Evolutionary conservation across 148 eudicot genomes (phyloP).

Genomic region (Persicaria maculosa): DNA sequence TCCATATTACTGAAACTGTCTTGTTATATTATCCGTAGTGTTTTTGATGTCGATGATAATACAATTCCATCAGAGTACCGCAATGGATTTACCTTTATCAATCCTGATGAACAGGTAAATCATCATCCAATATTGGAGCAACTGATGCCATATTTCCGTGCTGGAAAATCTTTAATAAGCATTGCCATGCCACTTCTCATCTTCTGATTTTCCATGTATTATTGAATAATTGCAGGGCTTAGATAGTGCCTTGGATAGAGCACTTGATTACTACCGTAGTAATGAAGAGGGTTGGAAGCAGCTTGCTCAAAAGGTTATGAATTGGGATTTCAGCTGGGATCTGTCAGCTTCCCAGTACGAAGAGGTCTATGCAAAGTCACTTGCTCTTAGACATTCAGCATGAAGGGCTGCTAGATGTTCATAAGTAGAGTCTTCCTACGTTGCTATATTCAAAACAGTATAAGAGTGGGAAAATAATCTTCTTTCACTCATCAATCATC

Average conservation of each 20-base stretch:
- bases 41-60: conserved; percentile 84
- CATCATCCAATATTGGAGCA: background rate
- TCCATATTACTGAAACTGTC: background rate
- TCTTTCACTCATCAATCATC: conserved; percentile 8
- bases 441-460: background rate
- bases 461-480: background rate
- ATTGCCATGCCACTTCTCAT: background rate
- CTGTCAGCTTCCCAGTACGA: conserved; percentile 70
- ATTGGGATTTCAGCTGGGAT: conserved; percentile 85
- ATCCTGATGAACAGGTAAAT: conserved; percentile 81
- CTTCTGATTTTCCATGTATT: background rate
- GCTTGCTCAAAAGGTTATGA: conserved; percentile 81
- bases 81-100: conserved; percentile 76
- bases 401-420: conserved; percentile 39
- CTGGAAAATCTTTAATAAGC: too few species aligned
- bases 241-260: conserved; percentile 74
- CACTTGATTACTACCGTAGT: conserved; percentile 43
- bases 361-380: conserved; percentile 64
- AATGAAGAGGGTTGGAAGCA: conserved; percentile 54
- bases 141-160: background rate
- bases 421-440: conserved; percentile 13
- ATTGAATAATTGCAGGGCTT: conserved; percentile 40
- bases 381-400: conserved; percentile 36
- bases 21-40: conserved; percentile 31
- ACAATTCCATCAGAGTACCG: conserved; percentile 59